Percentiles rank a stretch among this genome's conserved stretches.
Evolutionary conservation across 768 basidiomycete genomes (phyloP).

Genomic region (Suillus tomentosus): DNA sequence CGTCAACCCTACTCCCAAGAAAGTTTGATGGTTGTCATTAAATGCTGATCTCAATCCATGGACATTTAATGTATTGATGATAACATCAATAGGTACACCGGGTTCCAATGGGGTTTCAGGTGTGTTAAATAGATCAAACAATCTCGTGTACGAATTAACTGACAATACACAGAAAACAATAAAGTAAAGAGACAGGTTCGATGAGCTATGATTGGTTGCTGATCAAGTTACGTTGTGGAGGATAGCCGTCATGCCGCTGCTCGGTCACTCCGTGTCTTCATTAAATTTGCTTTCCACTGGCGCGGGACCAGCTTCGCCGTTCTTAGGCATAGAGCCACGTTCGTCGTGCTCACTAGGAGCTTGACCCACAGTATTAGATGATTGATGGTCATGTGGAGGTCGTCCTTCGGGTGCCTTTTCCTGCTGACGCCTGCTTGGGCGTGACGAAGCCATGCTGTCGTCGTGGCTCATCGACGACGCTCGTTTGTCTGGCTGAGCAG

Average conservation of each 20-base stretch:
- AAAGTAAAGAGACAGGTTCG: not conserved
- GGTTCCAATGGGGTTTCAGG: not conserved
- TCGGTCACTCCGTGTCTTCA: slow-evolving; percentile 20
- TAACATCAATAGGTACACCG: not conserved
- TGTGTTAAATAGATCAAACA: not conserved
- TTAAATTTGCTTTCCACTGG: slow-evolving; percentile 35
- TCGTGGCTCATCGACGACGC: slow-evolving; percentile 6
- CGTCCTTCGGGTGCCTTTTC: slow-evolving; percentile 75
- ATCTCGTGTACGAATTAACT: not conserved
- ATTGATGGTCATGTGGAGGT: slow-evolving; percentile 31
- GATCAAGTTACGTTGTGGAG: not conserved
- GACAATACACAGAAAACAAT: not conserved
- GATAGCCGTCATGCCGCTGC: not conserved
- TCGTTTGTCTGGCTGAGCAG: slow-evolving; percentile 49
- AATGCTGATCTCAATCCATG: not conserved
- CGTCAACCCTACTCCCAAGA: not conserved
- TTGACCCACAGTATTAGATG: slow-evolving; percentile 15
- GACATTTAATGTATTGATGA: not conserved
- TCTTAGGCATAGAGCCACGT: slow-evolving; percentile 8
- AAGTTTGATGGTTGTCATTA: not conserved
- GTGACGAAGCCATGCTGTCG: slow-evolving; percentile 33
- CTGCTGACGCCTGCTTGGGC: slow-evolving; percentile 60
- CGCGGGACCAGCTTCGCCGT: slow-evolving; percentile 30
- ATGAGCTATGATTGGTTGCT: not conserved
- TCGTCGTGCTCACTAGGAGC: slow-evolving; percentile 15